Percentiles rank a stretch among this genome's conserved stretches.
Conservation (phyloP, 2,329 filamentous ascomycete species). For the Trichophyton equinum region DNA sequence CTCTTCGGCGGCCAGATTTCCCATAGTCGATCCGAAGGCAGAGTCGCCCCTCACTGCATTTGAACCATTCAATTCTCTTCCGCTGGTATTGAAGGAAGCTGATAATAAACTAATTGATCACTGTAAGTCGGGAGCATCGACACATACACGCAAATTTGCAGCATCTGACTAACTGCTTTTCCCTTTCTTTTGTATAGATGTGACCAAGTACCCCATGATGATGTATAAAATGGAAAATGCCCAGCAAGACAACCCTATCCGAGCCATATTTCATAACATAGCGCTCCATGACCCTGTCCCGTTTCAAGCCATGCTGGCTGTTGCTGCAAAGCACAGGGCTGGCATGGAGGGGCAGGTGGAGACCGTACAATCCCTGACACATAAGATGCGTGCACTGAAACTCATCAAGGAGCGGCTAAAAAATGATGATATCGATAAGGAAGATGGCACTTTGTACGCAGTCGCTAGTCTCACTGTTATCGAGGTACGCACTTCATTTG, state of each 20-base stretch:
- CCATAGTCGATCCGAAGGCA: not conserved
- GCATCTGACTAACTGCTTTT: not conserved
- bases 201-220: conserved; percentile 24
- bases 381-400: conserved; percentile 23
- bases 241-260: conserved; percentile 20
- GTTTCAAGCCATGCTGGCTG: conserved; percentile 25
- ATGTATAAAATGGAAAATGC: conserved; percentile 24
- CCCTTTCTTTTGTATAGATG: conserved; percentile 15
- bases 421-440: conserved; percentile 16
- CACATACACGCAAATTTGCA: not conserved
- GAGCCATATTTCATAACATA: conserved; percentile 22
- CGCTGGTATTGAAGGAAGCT: conserved; percentile 16
- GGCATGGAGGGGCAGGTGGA: conserved; percentile 22
- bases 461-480: conserved; percentile 25
- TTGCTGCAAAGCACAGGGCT: conserved; percentile 23
- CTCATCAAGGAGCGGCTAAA: conserved; percentile 22
- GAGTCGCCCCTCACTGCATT: not conserved
- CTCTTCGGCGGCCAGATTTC: not conserved
- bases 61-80: conserved; percentile 22
- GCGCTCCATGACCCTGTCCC: conserved; percentile 21
- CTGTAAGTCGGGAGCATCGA: conserved; percentile 17
- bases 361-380: conserved; percentile 23
- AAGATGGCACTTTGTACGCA: conserved; percentile 23
- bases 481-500: conserved; percentile 17
- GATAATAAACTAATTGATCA: conserved; percentile 23